Percentiles rank a stretch among this genome's conserved stretches.
Conservation (phyloP, 2,329 filamentous ascomycete species). For the Alternaria incomplexa region DNA sequence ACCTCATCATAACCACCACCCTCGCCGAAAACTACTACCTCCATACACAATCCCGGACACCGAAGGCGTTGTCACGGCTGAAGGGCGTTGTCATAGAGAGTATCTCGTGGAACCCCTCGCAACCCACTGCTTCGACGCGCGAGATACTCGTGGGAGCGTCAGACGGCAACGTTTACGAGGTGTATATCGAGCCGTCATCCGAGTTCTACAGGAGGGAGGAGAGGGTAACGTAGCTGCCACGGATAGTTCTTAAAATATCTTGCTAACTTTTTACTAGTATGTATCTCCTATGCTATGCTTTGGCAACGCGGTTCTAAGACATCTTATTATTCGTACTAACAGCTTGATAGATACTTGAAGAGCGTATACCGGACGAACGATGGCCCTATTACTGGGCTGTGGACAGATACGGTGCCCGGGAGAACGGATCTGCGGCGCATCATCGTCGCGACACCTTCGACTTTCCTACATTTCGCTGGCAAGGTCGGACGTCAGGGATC, state of each 20-base stretch:
- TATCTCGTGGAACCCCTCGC: constrained; percentile 91
- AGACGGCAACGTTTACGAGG: constrained; percentile 96
- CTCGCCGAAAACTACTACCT: constrained; percentile 97
- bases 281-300: not conserved
- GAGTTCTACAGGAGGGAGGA: constrained; percentile 97
- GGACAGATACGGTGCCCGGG: constrained; percentile 76
- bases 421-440: constrained; percentile 76
- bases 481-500: constrained; percentile 73
- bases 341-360: constrained; percentile 72
- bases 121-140: constrained; percentile 90
- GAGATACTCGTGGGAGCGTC: constrained; percentile 91
- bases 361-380: constrained; percentile 81
- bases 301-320: not conserved
- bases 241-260: not conserved
- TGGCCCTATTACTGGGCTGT: constrained; percentile 82
- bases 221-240: constrained; percentile 42
- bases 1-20: constrained; percentile 88
- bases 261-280: not conserved
- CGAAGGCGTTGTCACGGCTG: constrained; percentile 79
- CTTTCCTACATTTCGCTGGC: constrained; percentile 81
- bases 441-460: constrained; percentile 77
- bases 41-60: constrained; percentile 90
- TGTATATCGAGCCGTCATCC: constrained; percentile 89
- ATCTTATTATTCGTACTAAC: not conserved
- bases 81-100: constrained; percentile 88